These are phyloP conservation scores for Sarcomyxa edulis DNA, from an alignment of 768 basidiomycete species.

Conservation along the genomic window DNA sequence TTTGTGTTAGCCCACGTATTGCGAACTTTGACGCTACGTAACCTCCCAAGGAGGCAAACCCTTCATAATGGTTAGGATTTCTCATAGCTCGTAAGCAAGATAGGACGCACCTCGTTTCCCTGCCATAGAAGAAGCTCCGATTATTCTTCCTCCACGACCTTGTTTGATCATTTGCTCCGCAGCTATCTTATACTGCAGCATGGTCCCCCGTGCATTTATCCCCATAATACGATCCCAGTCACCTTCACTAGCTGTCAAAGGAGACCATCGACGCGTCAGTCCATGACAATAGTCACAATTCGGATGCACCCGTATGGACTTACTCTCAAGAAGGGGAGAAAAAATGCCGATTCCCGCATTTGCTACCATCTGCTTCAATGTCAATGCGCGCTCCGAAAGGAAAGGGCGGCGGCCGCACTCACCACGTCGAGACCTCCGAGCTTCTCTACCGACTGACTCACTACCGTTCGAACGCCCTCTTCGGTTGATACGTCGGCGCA, in stretches of 20 bases:
- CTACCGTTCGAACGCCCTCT: conserved; percentile 21
- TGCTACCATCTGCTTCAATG: neutral
- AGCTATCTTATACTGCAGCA: conserved; percentile 32
- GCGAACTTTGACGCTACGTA: conserved; percentile 39
- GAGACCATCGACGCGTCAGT: neutral
- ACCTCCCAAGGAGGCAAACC: conserved; percentile 8
- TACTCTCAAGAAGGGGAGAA: neutral
- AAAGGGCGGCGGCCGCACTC: neutral
- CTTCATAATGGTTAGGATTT: neutral
- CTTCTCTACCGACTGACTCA: conserved; percentile 13
- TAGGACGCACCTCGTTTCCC: conserved; percentile 30
- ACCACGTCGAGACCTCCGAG: conserved; percentile 24
- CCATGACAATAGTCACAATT: conserved; percentile 4
- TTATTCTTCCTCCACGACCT: conserved; percentile 34
- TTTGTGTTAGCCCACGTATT: conserved; percentile 35
- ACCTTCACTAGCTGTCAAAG: neutral
- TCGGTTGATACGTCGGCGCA: conserved; percentile 21
- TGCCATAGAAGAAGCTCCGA: conserved; percentile 31
- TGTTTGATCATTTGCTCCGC: conserved; percentile 33
- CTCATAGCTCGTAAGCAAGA: neutral
- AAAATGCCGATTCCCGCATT: neutral
- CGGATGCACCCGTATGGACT: neutral
- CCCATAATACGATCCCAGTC: neutral
- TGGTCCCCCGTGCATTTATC: conserved; percentile 27
- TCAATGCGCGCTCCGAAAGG: neutral